A percentile compares a stretch with the other conserved stretches of the same genome.
These are phyloP conservation scores for Zygnema cylindricum DNA, from an alignment of 139 green algal species.

Conservation along the genomic window DNA sequence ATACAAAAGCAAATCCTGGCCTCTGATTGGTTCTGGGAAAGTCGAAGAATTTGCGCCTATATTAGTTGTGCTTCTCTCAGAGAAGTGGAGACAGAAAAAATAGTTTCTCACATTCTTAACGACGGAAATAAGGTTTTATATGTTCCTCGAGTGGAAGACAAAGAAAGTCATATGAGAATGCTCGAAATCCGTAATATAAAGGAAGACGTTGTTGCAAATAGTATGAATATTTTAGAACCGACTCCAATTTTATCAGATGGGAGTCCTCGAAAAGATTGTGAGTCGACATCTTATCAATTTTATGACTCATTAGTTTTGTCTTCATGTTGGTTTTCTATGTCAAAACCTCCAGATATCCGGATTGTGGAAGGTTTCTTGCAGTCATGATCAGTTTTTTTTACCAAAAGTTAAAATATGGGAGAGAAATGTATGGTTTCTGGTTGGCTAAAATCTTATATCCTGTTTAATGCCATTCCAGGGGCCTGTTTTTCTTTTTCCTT, in stretches of 20 bases:
- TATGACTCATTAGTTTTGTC: no score
- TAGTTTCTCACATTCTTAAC: slow-evolving; percentile 13
- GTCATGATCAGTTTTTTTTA: no score
- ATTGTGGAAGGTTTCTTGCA: no score
- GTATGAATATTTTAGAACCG: slow-evolving; percentile 41
- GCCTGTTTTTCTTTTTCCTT: no score
- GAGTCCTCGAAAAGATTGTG: slow-evolving; percentile 15
- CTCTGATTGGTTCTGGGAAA: slow-evolving; percentile 33
- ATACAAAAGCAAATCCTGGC: slow-evolving; percentile 42
- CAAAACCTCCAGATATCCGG: no score
- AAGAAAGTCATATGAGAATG: slow-evolving; percentile 41
- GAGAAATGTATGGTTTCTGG: no score
- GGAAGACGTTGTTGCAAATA: slow-evolving; percentile 23
- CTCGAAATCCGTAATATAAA: slow-evolving; percentile 35
- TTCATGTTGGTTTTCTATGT: no score
- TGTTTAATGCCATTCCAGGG: no score
- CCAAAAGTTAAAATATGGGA: no score
- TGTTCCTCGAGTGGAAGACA: slow-evolving; percentile 38
- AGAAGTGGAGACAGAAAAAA: slow-evolving; percentile 34
- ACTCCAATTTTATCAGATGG: background rate
- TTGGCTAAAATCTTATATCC: no score
- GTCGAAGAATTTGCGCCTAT: slow-evolving; percentile 29
- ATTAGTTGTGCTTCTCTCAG: slow-evolving; percentile 46
- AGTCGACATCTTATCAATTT: no score
- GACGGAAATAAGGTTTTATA: slow-evolving; percentile 5